A percentile compares a stretch with the other conserved stretches of the same genome.
Evolutionary conservation across 345 rosid genomes (phyloP).

Genomic region (Reutealis trisperma): DNA sequence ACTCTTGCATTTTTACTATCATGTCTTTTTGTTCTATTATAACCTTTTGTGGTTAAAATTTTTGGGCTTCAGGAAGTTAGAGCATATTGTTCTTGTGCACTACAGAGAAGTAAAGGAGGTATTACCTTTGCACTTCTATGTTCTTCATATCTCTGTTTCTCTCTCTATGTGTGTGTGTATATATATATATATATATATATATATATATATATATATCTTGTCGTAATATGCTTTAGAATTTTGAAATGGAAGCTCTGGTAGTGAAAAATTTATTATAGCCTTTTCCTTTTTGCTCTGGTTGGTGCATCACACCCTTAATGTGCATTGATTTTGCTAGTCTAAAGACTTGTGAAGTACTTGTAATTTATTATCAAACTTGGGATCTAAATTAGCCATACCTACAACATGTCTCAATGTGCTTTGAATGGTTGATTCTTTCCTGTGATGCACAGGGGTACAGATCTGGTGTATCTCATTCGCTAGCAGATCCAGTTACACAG

Average conservation of each 20-base stretch:
- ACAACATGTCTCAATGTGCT: background rate
- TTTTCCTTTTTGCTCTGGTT: background rate
- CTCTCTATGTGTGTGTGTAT: background rate
- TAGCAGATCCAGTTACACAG: slow-evolving; percentile 34
- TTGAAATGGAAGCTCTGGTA: slow-evolving; percentile 1
- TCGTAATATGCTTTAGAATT: background rate
- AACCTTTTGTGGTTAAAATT: background rate
- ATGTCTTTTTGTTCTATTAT: slow-evolving; percentile 2
- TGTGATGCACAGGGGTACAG: slow-evolving; percentile 46
- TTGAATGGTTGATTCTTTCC: slow-evolving; percentile 8
- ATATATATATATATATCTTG: background rate
- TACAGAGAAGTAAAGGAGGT: slow-evolving; percentile 92
- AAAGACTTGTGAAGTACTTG: background rate
- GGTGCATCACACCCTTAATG: background rate
- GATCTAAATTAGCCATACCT: background rate
- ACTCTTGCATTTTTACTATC: background rate
- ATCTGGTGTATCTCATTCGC: slow-evolving; percentile 38
- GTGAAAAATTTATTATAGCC: background rate
- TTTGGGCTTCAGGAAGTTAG: slow-evolving; percentile 62
- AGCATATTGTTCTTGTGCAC: slow-evolving; percentile 79
- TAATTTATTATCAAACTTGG: background rate
- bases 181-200: background rate
- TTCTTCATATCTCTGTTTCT: slow-evolving; percentile 8
- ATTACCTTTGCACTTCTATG: slow-evolving; percentile 17
- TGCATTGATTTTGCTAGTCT: background rate